These are phyloP conservation scores for Begonia loranthoides DNA, from an alignment of 306 rosid genomes.

Conservation along the genomic window DNA sequence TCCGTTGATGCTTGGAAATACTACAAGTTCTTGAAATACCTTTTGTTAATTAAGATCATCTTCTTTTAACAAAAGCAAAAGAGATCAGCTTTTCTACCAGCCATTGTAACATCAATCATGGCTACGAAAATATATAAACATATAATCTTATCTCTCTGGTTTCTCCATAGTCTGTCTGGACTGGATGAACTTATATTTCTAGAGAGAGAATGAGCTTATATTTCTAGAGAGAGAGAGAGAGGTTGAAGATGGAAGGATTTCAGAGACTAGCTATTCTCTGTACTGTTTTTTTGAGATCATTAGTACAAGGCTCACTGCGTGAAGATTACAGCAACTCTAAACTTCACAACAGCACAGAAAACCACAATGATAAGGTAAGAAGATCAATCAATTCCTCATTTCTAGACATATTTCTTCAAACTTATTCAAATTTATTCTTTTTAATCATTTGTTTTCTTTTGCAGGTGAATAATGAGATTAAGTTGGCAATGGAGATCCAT, in stretches of 20 bases:
- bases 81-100: no score
- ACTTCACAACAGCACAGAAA: conserved; percentile 20
- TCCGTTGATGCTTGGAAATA: no score
- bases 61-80: no score
- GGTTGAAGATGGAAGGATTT: conserved; percentile 31
- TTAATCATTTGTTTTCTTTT: background rate
- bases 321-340: conserved; percentile 21
- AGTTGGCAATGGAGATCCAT: conserved; percentile 53
- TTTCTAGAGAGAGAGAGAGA: conserved; percentile 2
- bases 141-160: no score
- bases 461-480: conserved; percentile 49
- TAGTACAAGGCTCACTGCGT: conserved; percentile 35
- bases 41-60: no score
- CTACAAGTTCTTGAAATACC: no score
- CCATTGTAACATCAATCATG: no score
- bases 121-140: no score
- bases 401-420: background rate
- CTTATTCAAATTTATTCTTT: background rate
- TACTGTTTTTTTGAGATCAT: conserved; percentile 34
- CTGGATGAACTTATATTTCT: background rate
- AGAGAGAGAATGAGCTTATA: background rate
- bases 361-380: conserved; percentile 37
- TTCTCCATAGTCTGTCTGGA: no score
- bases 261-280: conserved; percentile 13
- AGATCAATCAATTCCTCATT: no score